Base-by-base conservation (phyloP, 139 green algal species). In the Coelastrella sp. region DNA sequence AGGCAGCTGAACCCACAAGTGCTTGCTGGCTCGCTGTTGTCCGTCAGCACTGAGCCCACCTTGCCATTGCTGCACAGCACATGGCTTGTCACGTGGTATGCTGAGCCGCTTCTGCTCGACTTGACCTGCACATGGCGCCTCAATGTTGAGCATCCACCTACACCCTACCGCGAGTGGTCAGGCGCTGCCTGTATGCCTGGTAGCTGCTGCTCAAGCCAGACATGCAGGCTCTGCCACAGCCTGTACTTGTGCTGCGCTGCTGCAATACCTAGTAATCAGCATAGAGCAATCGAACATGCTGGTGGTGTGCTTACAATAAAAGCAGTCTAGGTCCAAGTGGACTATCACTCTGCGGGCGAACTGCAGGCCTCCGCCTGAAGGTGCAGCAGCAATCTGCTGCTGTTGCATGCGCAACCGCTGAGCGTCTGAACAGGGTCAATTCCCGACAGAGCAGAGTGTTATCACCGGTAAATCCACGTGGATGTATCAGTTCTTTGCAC, bases 61-160 rank as follows among this genome's bases (percentile, higher is more conserved):
- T 47, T 90, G 56, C 90, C 92, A 93, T 59, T 93, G 90, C 77
- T 91, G 91, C 11, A 93, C 76, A 64, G 85, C 97, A 19, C 93
- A 93, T 1, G 97, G 97, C 10, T 88, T 65, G 0, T 96, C 93
- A 3, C 77, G 66, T 5, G 95, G 93, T n/a, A 99, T 97, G 58
- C 81, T 80, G 5, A 97, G 93, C 2, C 96, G 91, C 87, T 94
- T 94, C 90, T 95, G 92, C 90, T 98, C 96, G 2, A 98, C 96
- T 88, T 98, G 96, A 17, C 79, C 93, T 95, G 90, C 54, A 5
- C 61, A 71, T 10, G 11, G 61, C 61, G 8, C 11, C 61, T 19
- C 61, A 71, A 71, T 13, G 11, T 71, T 71, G 61, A 71, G 8
- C 10, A 71, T 19, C 32, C 32, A 47, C 32, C 32, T 47, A 47